These are phyloP conservation scores for Glebionis coronaria DNA, from an alignment of 129 eudicot species.

Conservation along the genomic window DNA sequence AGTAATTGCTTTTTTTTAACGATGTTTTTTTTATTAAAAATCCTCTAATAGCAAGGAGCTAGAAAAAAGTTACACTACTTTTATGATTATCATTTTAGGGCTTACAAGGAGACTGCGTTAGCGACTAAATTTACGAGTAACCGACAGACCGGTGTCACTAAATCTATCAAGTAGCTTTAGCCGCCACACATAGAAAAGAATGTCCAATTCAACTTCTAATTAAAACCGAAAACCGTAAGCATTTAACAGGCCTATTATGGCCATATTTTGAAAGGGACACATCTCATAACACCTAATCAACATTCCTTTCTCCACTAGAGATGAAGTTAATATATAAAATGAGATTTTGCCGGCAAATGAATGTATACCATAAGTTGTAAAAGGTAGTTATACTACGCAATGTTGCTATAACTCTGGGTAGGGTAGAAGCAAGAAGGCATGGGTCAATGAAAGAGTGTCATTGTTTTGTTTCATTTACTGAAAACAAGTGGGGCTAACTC, in stretches of 20 bases:
- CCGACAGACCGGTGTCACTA: too few species aligned
- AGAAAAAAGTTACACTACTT: too few species aligned
- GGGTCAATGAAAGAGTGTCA: background rate
- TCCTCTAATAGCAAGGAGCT: too few species aligned
- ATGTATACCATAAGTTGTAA: conserved; percentile 34
- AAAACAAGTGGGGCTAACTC: conserved; percentile 21
- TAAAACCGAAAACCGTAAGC: too few species aligned
- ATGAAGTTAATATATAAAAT: conserved; percentile 18
- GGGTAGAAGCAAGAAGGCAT: conserved; percentile 1
- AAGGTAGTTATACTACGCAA: conserved; percentile 23
- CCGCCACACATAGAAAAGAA: too few species aligned
- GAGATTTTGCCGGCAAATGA: conserved; percentile 36
- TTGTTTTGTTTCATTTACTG: conserved; percentile 22
- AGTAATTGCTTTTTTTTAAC: too few species aligned
- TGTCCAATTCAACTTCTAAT: too few species aligned
- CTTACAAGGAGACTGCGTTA: too few species aligned
- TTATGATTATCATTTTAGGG: too few species aligned
- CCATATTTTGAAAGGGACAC: conserved; percentile 21
- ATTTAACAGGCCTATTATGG: background rate
- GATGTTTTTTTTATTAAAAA: too few species aligned
- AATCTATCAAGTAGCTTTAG: too few species aligned
- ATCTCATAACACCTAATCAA: conserved; percentile 14
- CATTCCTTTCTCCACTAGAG: conserved; percentile 25
- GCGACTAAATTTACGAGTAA: too few species aligned
- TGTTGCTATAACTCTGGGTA: conserved; percentile 2